Evolutionary conservation across 2,329 filamentous ascomycete species (phyloP).

Genomic region (Colletotrichum melonis): DNA sequence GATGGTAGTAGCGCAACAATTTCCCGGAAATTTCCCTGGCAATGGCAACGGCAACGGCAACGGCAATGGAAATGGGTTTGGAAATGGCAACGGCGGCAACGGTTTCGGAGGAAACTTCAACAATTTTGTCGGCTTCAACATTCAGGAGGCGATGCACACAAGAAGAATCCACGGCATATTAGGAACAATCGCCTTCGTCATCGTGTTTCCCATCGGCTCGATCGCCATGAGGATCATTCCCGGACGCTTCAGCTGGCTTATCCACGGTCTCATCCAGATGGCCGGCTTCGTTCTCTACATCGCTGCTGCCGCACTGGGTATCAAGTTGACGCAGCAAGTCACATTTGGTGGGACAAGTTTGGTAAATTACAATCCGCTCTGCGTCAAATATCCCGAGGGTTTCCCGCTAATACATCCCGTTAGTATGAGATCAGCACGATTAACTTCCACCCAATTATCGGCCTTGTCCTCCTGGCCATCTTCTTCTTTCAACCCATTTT

Average conservation of each 20-base stretch:
- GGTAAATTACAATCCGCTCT: conserved; percentile 40
- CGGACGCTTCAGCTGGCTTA: conserved; percentile 48
- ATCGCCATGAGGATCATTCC: conserved; percentile 53
- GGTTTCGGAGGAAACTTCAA: conserved; percentile 30
- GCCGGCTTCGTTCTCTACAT: conserved; percentile 51
- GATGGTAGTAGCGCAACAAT: conserved; percentile 21
- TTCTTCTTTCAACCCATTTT: conserved; percentile 55
- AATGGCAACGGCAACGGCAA: conserved; percentile 18
- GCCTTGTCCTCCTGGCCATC: conserved; percentile 52
- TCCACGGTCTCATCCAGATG: conserved; percentile 53
- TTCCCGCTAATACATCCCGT: neutral
- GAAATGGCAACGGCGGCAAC: conserved; percentile 22
- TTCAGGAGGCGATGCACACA: conserved; percentile 42
- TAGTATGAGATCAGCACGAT: conserved; percentile 45
- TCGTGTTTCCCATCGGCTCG: conserved; percentile 57
- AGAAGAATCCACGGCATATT: conserved; percentile 55
- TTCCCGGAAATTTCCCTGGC: conserved; percentile 20
- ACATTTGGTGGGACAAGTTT: conserved; percentile 43
- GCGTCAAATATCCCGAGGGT: too few relatives aligned
- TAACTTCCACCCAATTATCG: conserved; percentile 59
- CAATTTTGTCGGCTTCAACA: conserved; percentile 41
- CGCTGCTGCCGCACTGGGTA: conserved; percentile 53
- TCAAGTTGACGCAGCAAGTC: conserved; percentile 51
- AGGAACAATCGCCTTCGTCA: conserved; percentile 52
- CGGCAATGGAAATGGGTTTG: conserved; percentile 23